Conservation (phyloP, 164 flowering plant genomes). For the Vitis rotundifolia region DNA sequence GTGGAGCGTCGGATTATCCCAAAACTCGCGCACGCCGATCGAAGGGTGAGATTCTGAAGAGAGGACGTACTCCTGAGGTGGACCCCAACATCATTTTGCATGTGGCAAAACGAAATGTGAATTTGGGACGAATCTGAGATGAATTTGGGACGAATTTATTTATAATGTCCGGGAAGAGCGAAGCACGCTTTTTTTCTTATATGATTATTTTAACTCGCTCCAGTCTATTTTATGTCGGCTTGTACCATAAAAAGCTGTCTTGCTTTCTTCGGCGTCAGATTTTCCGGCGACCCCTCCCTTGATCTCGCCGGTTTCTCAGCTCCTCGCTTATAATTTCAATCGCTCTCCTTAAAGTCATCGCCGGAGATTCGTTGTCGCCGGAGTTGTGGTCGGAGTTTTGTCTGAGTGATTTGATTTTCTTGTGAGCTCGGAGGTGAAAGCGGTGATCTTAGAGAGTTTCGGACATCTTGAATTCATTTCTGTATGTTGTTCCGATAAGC, state of each 20-base stretch:
- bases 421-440: no score
- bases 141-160: slow-evolving; percentile 24
- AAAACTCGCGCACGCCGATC: no score
- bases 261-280: slow-evolving; percentile 26
- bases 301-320: slow-evolving; percentile 20
- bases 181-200: slow-evolving; percentile 4
- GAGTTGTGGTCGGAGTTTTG: neutral
- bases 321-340: neutral
- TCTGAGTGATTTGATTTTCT: no score
- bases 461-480: no score
- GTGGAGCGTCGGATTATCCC: no score
- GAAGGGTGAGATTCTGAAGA: neutral
- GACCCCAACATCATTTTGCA: neutral
- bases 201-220: slow-evolving; percentile 12
- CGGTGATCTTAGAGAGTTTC: no score
- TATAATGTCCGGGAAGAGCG: slow-evolving; percentile 21
- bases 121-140: slow-evolving; percentile 14
- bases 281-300: slow-evolving; percentile 33
- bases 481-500: no score
- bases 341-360: neutral
- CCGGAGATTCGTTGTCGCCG: neutral
- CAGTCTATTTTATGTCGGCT: slow-evolving; percentile 47
- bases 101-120: slow-evolving; percentile 1
- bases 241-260: slow-evolving; percentile 20
- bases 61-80: neutral